Base-by-base conservation (phyloP, 2,329 filamentous ascomycete species). In the Cercospora beticola region DNA sequence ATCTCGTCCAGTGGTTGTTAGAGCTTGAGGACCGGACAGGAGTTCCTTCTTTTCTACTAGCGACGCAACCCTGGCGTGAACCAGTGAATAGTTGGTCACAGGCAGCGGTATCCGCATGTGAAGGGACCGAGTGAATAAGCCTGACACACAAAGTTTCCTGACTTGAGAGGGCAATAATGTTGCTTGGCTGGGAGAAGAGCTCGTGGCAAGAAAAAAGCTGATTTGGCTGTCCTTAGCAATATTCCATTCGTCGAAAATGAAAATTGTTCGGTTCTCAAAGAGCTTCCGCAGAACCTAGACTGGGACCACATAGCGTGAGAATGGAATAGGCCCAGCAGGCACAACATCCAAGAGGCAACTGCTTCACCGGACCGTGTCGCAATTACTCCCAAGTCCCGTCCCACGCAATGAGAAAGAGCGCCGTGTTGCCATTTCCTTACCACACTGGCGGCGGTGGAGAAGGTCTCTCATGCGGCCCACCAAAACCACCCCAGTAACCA, bases 401-500 rank as follows among this genome's bases (percentile, higher is more conserved):
- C 14, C 2, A 16, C n/a, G 36, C 36, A 43, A 43, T 0, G 6
- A 43, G 16, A 43, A 43, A 43, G 36, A 43, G 36, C 16, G 36
- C n/a, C 16, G 7, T 43, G 16, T 8, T 43, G 36, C 36, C 16
- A 43, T 43, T 40, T n/a, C 26, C 23, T 57, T 26, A 28, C n/a
- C 28, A 57, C 54, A 9, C 12, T 6, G 14, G 23, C 16, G 21
- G 21, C 14, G 54, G 36, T 2, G 59, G 21, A 49, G 60, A 18
- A 2, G 9, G 46, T 49, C 46, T 23, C 18, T 23, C 21, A 6
- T 18, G 46, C 9, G 46, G 60, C 9, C 60, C 49, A 18, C 65
- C 66, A 21, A 61, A 21, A 9, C 40, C 28, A 3, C 68, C 69
- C 74, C 75, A 76, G 31, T 76, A 76, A 10, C 70, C 70, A 26